Base-by-base conservation (phyloP, 2,329 filamentous ascomycete species). In the Pseudogymnoascus verrucosus region DNA sequence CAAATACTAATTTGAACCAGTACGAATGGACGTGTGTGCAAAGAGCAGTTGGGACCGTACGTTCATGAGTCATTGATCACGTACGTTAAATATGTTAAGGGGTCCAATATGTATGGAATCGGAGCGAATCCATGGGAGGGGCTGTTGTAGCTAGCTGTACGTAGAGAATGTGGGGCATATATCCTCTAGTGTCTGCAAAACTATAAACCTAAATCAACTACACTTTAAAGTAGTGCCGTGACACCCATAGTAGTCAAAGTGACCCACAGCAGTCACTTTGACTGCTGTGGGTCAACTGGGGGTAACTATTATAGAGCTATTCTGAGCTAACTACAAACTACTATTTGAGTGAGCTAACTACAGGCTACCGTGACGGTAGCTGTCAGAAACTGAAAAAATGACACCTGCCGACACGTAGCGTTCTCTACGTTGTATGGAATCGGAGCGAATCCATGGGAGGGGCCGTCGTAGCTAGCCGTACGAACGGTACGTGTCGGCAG, bases 1-100 rank as follows among this genome's bases (percentile, higher is more conserved):
- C 59, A 61, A 65, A 69, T 63, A 39, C 28, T 59, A 64, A 68
- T 37, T 51, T 37, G 5, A 21, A 12, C 28, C 65, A 87, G 84
- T 86, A 84, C 69, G 84, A 87, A 72, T 87, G 84, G 84, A 85
- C 70, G 64, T 71, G 69, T 36, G 65, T 67, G 26, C 37, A 57
- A 47, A 40, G 61, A 12, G 47, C 39, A 10, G 14, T 40, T n/a
- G 39, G 47, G 14, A 60, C 19, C 14, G 47, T 34, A 28, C 31
- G 44, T 4, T 60, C 42, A n/a, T 47, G 37, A 62, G 60, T 44
- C 51, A 57, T 57, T 34, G 1, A 61, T 40, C 36, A 31, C 16
- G 39, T 61, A 44, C n/a, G 34, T 26, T 61, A 34, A 34, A 26
- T 61, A 44, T 10, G 34, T 26, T 61, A 34, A 34, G 31, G 31